Base-by-base conservation (phyloP, 2,329 filamentous ascomycete genomes). In the Pseudopyricularia cyperi region DNA sequence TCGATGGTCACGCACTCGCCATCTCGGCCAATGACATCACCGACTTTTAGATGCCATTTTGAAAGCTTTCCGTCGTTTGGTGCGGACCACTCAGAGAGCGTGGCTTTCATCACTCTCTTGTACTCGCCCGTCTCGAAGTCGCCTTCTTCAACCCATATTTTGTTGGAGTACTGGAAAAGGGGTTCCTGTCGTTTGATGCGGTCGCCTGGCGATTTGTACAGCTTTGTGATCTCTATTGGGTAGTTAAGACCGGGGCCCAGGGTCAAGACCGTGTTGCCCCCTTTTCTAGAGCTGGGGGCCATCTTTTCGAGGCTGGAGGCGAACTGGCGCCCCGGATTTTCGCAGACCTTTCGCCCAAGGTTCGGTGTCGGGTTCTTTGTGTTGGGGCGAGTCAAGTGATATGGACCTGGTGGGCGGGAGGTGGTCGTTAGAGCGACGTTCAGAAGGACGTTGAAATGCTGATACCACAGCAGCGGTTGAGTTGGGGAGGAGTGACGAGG, bases 151-250 rank as follows among this genome's bases (percentile, higher is more conserved):
- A 89, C 84, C 63, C 74, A 83, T 68, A 84, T 90, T 61, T 82
- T 82, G 71, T 90, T 98, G 56, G 82, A 83, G 75, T 96, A 98
- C 65, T 87, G 81, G 65, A 98, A 83, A 52, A 97, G 76, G 52
- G 82, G 77, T 61, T 89, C 85, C 62, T 88, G 74, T 66, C 85
- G 85, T 61, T 80, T 76, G 62, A 98, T 79, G 56, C 77, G 64
- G 60, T 95, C 88, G 66, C 87, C 85, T 19, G 80, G 78, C 58
- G 75, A 71, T 67, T 89, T 89, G 58, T 91, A 78, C 55, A 97
- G 76, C 67, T 88, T 85, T 61, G 83, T 89, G 68, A 98, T 84
- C 59, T 85, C 95, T 68, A 97, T 90, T 61, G 93, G 93, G 69
- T 97, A 98, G 68, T 85, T 86, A 59, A 96, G 80, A 68, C 79